Conservation (phyloP, 768 basidiomycete species). For the Tricholoma matsutake region DNA sequence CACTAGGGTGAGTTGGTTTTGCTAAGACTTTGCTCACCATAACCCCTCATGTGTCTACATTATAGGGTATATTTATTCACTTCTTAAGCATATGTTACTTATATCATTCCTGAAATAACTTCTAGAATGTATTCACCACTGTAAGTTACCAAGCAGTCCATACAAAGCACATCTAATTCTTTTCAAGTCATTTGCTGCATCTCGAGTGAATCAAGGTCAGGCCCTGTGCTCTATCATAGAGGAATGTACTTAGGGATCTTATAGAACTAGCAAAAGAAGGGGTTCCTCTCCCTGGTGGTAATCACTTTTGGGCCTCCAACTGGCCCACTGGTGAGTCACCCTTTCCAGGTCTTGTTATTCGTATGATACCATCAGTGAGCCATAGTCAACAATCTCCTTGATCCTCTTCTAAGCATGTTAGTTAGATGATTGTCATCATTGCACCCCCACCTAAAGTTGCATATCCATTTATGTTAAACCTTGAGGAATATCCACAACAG, state of each 20-base stretch:
- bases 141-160: too few relatives aligned
- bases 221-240: neutral
- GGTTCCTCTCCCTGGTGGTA: neutral
- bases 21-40: neutral
- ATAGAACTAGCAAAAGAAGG: neutral
- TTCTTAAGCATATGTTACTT: too few relatives aligned
- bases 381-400: neutral
- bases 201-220: neutral
- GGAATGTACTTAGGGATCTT: neutral
- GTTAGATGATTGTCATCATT: neutral
- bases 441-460: neutral
- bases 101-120: neutral
- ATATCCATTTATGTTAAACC: neutral
- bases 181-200: neutral
- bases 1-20: neutral
- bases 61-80: neutral
- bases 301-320: neutral
- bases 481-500: neutral
- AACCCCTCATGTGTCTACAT: neutral
- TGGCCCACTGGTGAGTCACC: neutral
- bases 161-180: neutral
- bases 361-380: neutral
- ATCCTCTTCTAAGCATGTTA: neutral
- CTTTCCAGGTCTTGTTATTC: neutral
- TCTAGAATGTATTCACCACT: neutral